A percentile compares a stretch with the other conserved stretches of the same genome.
Conservation (phyloP, 495 filamentous ascomycete species). For the Penicillium canariense region DNA sequence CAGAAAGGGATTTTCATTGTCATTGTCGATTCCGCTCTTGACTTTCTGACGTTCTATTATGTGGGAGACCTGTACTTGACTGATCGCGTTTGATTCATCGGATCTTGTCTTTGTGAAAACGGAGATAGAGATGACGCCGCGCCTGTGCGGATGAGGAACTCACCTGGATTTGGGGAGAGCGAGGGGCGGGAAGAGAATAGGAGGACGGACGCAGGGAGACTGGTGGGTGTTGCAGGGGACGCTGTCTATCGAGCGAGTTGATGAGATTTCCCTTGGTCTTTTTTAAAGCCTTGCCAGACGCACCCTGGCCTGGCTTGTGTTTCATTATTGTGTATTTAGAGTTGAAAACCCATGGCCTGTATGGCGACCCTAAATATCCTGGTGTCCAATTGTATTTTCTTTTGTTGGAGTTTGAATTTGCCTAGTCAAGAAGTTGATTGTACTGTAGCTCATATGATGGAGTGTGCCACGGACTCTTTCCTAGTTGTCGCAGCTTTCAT, state of each 20-base stretch:
- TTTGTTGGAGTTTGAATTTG: conserved; percentile 20
- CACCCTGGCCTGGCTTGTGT: conserved; percentile 38
- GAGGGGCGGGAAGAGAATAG: not conserved
- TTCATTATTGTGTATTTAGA: conserved; percentile 53
- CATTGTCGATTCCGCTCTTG: not conserved
- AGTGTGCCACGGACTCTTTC: no score
- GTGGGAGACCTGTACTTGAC: not conserved
- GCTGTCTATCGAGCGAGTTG: conserved; percentile 23
- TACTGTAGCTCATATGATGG: not conserved
- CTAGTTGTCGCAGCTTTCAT: no score
- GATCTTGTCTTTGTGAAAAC: conserved; percentile 2
- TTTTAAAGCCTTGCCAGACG: conserved; percentile 32
- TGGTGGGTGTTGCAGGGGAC: not conserved
- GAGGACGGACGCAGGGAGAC: not conserved
- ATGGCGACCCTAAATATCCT: conserved; percentile 25
- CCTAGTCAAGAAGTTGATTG: no score
- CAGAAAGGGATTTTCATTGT: conserved; percentile 35
- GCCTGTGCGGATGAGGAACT: not conserved
- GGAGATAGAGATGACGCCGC: not conserved
- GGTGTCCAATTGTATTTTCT: conserved; percentile 41
- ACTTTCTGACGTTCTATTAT: not conserved
- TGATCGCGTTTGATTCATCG: not conserved
- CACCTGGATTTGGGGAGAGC: not conserved
- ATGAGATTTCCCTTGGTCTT: conserved; percentile 22
- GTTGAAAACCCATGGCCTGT: conserved; percentile 36